Conservation (phyloP, 106 monocot species). For the Phalaenopsis equestris region DNA sequence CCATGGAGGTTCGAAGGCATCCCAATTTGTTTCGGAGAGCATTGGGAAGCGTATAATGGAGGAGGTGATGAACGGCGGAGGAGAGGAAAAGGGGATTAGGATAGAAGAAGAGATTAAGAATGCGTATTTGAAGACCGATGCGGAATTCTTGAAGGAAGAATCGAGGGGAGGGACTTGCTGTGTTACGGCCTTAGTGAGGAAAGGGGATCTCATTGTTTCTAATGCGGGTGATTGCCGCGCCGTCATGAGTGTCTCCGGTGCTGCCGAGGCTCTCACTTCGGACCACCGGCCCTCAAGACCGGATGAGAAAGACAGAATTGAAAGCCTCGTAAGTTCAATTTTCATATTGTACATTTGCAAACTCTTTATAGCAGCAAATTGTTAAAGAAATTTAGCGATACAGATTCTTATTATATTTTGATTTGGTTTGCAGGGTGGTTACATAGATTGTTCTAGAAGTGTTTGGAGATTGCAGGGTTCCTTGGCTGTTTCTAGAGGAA, state of each 20-base stretch:
- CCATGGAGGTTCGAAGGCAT: conserved; percentile 71
- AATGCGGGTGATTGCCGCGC: conserved; percentile 93
- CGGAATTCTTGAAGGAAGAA: conserved; percentile 49
- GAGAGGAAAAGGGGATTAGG: conserved; percentile 11
- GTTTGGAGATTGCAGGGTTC: conserved; percentile 86
- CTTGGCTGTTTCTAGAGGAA: conserved; percentile 79
- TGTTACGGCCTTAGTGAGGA: conserved; percentile 65
- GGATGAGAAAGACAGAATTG: conserved; percentile 80
- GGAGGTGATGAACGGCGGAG: conserved; percentile 19
- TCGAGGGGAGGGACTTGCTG: conserved; percentile 56
- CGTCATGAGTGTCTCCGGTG: conserved; percentile 60
- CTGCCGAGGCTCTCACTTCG: conserved; percentile 69
- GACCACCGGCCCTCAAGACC: conserved; percentile 74
- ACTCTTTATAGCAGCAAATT: no score
- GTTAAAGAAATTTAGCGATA: background rate
- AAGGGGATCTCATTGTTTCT: conserved; percentile 68
- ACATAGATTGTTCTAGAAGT: conserved; percentile 48
- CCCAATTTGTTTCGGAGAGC: conserved; percentile 71
- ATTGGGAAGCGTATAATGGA: conserved; percentile 43
- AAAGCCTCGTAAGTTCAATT: conserved; percentile 52
- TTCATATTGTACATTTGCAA: background rate
- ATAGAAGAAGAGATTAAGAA: conserved; percentile 45
- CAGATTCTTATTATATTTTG: background rate
- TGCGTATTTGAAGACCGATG: conserved; percentile 68
- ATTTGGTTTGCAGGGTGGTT: conserved; percentile 49